These are phyloP conservation scores for Pythium plurisporium DNA, from an alignment of 352 stramenopile genomes.

Conservation along the genomic window DNA sequence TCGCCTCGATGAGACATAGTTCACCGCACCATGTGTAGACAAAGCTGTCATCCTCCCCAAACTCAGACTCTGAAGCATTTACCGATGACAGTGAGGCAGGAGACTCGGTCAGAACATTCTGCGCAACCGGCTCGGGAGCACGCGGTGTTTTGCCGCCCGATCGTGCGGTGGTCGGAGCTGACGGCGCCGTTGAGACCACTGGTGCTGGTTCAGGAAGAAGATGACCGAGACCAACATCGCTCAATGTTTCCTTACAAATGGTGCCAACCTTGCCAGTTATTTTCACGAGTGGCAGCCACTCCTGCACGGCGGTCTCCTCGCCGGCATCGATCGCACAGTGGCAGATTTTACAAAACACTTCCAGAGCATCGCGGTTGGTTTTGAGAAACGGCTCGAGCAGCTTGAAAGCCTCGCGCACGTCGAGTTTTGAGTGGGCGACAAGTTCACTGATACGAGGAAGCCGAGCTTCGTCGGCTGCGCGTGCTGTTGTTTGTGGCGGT, in stretches of 20 bases:
- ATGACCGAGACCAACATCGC: constrained; percentile 23
- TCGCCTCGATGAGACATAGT: constrained; percentile 50
- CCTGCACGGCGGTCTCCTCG: constrained; percentile 12
- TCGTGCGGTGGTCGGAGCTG: constrained; percentile 26
- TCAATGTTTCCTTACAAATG: constrained; percentile 33
- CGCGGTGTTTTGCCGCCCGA: constrained; percentile 29
- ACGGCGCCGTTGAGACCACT: not conserved
- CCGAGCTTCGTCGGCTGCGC: not conserved
- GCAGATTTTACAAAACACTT: constrained; percentile 22
- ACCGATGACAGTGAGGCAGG: not conserved
- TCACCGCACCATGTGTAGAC: constrained; percentile 63
- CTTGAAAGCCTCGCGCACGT: constrained; percentile 17
- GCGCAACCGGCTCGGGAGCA: not conserved
- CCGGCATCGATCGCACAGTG: constrained; percentile 7
- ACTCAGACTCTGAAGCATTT: constrained; percentile 5
- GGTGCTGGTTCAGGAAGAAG: constrained; percentile 31
- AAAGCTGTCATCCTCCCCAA: constrained; percentile 39
- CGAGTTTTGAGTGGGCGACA: constrained; percentile 29
- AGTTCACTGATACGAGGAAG: constrained; percentile 35
- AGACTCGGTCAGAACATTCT: not conserved
- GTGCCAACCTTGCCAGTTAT: constrained; percentile 32
- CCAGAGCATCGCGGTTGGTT: constrained; percentile 2
- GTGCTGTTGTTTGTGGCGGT: constrained; percentile 23
- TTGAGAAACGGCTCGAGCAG: constrained; percentile 17
- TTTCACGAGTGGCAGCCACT: constrained; percentile 31